Percentiles rank a stretch among this genome's conserved stretches.
Evolutionary conservation across 495 filamentous ascomycete species (phyloP).

Genomic region (Saxophila tyrrhenica): DNA sequence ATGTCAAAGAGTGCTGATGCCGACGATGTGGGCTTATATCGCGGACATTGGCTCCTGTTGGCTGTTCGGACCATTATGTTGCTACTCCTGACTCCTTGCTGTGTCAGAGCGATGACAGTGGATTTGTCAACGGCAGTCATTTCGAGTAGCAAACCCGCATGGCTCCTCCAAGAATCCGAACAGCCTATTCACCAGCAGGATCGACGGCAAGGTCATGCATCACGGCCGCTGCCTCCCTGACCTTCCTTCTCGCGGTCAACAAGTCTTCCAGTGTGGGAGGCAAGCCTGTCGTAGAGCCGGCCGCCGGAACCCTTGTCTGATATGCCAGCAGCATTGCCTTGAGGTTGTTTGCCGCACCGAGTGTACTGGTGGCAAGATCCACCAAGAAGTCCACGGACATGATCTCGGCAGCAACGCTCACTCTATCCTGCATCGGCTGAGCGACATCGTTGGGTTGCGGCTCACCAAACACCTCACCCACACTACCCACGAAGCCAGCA

Average conservation of each 20-base stretch:
- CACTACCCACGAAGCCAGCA: neutral
- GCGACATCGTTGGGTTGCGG: neutral
- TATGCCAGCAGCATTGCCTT: conserved; percentile 4
- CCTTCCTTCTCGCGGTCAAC: neutral
- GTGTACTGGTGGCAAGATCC: conserved; percentile 10
- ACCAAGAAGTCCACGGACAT: conserved; percentile 13
- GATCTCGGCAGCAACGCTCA: neutral
- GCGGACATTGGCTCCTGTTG: too few relatives aligned
- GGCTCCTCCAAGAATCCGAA: too few relatives aligned
- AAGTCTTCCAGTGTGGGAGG: conserved; percentile 2
- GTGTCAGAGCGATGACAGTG: too few relatives aligned
- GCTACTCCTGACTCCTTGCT: too few relatives aligned
- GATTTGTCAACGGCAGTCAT: too few relatives aligned
- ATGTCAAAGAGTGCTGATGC: too few relatives aligned
- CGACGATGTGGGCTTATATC: too few relatives aligned
- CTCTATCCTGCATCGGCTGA: neutral
- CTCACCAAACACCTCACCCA: too few relatives aligned
- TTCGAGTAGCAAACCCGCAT: too few relatives aligned
- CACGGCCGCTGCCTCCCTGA: conserved; percentile 5
- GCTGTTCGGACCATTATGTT: too few relatives aligned
- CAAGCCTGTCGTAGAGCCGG: neutral
- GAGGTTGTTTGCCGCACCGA: conserved; percentile 3
- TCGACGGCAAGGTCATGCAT: conserved; percentile 4
- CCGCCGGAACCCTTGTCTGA: neutral
- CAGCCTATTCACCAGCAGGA: neutral